A percentile compares a stretch with the other conserved stretches of the same genome.
phyloP scores from a whole-genome alignment of 2,329 filamentous ascomycete species.

The Exophiala viscosa region DNA sequence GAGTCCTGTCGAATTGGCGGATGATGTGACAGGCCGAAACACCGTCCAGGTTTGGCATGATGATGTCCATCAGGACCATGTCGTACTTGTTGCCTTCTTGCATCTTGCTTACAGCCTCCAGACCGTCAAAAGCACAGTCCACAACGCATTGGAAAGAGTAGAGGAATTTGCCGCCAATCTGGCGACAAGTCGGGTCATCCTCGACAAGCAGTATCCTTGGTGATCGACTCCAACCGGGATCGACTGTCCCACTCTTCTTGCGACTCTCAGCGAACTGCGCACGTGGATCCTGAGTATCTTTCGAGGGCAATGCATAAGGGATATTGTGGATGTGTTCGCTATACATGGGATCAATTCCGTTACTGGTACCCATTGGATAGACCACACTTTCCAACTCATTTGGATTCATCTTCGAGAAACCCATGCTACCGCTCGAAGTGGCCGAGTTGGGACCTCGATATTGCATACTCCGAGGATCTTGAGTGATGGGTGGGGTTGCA shows the following conservation, averaged over 20 bases:
- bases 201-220: constrained; percentile 89
- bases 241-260: constrained; percentile 59
- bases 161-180: constrained; percentile 64
- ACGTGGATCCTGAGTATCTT: constrained; percentile 37
- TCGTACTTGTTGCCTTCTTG: constrained; percentile 63
- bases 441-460: constrained; percentile 44
- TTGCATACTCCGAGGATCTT: constrained; percentile 47
- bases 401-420: constrained; percentile 46
- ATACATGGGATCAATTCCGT: constrained; percentile 92
- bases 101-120: constrained; percentile 88
- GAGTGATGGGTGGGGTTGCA: constrained; percentile 6
- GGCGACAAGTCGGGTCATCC: constrained; percentile 65
- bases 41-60: constrained; percentile 94
- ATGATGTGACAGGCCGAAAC: constrained; percentile 93
- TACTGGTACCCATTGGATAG: constrained; percentile 84
- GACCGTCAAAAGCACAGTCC: constrained; percentile 71
- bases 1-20: constrained; percentile 75
- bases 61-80: constrained; percentile 84
- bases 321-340: constrained; percentile 93
- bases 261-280: constrained; percentile 49
- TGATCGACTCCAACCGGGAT: constrained; percentile 62
- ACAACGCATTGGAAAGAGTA: constrained; percentile 63
- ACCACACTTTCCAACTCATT: constrained; percentile 68
- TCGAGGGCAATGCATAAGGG: constrained; percentile 68
- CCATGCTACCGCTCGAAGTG: constrained; percentile 50